Evolutionary conservation across 2,329 filamentous ascomycete genomes (phyloP).

Genomic region (Sclerotinia spermophila): DNA sequence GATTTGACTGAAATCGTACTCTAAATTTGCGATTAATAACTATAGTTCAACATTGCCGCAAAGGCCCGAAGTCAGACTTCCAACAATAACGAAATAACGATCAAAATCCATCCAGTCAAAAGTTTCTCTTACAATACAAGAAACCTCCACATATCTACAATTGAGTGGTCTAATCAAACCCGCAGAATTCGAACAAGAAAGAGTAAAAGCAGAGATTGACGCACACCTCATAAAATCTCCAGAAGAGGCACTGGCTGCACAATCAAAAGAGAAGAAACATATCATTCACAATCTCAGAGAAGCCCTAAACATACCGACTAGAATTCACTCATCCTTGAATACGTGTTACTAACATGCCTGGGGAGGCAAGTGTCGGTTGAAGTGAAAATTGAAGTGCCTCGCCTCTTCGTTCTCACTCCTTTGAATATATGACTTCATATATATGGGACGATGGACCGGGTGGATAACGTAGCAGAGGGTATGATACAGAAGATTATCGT

Average conservation of each 20-base stretch:
- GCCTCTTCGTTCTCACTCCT: neutral
- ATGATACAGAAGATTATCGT: neutral
- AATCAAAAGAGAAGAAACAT: neutral
- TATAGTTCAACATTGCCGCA: neutral
- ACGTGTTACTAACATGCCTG: neutral
- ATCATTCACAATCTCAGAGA: neutral
- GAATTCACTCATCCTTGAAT: neutral
- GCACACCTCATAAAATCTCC: neutral
- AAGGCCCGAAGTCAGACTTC: neutral
- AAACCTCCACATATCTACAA: neutral
- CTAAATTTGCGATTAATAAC: neutral
- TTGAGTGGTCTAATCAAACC: neutral
- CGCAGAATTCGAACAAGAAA: neutral
- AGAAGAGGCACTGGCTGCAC: neutral
- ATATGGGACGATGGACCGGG: neutral
- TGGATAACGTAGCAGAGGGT: neutral
- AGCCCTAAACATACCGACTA: neutral
- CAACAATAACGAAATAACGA: no score
- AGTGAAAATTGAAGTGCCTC: neutral
- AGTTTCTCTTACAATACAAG: neutral
- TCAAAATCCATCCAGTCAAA: neutral
- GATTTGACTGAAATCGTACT: neutral
- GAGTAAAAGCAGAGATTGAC: neutral
- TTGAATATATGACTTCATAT: neutral
- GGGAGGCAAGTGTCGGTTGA: neutral